Percentiles rank a stretch among this genome's conserved stretches.
phyloP scores from a whole-genome alignment of 352 stramenopile species.

The Saprolegnia parasitica region DNA sequence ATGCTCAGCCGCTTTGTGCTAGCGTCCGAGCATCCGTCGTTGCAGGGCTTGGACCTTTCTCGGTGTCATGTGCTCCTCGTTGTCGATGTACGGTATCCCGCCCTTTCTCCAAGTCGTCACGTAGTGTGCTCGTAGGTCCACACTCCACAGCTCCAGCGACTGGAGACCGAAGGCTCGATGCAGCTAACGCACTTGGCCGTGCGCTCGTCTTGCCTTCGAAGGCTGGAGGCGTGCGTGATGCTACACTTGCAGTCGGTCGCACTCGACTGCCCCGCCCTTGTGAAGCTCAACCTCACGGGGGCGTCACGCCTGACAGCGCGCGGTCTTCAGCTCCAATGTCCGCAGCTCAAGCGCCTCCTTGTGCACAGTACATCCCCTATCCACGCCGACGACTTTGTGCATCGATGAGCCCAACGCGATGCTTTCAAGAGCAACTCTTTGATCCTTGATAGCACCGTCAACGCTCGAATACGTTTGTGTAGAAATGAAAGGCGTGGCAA shows the following conservation, averaged over 20 bases:
- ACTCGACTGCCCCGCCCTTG: not conserved
- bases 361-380: not conserved
- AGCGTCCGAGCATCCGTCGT: not conserved
- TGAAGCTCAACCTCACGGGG: not conserved
- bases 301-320: not conserved
- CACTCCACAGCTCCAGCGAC: not conserved
- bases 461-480: not conserved
- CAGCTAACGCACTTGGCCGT: not conserved
- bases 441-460: too few species aligned
- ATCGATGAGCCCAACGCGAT: not conserved
- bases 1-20: not conserved
- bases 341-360: not conserved
- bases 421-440: too few species aligned
- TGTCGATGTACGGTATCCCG: not conserved
- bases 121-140: not conserved
- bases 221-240: not conserved
- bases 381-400: not conserved
- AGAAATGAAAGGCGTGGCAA: conserved; percentile 52
- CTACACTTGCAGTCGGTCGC: not conserved
- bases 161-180: not conserved
- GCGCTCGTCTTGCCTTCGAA: not conserved
- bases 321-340: not conserved
- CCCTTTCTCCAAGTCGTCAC: not conserved
- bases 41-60: not conserved
- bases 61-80: not conserved